Conservation (phyloP, 805 yeast species). For the Jamesozyma piceae region DNA sequence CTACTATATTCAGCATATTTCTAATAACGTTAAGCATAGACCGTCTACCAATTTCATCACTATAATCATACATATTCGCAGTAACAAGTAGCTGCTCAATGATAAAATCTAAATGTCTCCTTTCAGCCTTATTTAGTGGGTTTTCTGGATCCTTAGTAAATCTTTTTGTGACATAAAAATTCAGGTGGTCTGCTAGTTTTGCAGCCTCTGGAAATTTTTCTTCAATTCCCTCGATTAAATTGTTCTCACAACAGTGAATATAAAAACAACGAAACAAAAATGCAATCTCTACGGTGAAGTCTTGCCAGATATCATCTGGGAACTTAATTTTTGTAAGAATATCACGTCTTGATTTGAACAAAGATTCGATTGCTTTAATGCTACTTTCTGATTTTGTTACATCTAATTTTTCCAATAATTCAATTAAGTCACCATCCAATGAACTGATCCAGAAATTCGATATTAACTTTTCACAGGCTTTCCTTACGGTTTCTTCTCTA, state of each 20-base stretch:
- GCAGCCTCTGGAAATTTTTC: conserved; percentile 71
- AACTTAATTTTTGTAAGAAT: conserved; percentile 50
- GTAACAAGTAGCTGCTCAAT: conserved; percentile 62
- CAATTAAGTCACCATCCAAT: conserved; percentile 60
- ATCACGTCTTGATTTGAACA: conserved; percentile 57
- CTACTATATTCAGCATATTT: conserved; percentile 48
- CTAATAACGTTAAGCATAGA: conserved; percentile 54
- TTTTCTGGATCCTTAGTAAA: conserved; percentile 9
- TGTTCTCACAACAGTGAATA: conserved; percentile 50
- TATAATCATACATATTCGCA: conserved; percentile 67
- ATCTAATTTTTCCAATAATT: conserved; percentile 60
- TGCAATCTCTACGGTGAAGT: conserved; percentile 64
- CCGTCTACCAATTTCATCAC: conserved; percentile 86
- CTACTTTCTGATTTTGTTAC: conserved; percentile 63
- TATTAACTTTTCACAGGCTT: conserved; percentile 65
- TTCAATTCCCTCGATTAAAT: conserved; percentile 48
- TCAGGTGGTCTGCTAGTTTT: conserved; percentile 51
- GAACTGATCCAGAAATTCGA: conserved; percentile 62
- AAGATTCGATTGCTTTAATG: conserved; percentile 51
- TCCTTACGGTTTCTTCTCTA: conserved; percentile 63
- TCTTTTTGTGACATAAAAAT: conserved; percentile 47
- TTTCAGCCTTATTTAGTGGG: conserved; percentile 31
- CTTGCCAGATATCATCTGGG: conserved; percentile 57
- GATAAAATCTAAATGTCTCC: conserved; percentile 58
- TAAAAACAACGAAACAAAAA: conserved; percentile 62